Conservation (phyloP, 2,329 filamentous ascomycete genomes). For the Claviceps capensis region DNA sequence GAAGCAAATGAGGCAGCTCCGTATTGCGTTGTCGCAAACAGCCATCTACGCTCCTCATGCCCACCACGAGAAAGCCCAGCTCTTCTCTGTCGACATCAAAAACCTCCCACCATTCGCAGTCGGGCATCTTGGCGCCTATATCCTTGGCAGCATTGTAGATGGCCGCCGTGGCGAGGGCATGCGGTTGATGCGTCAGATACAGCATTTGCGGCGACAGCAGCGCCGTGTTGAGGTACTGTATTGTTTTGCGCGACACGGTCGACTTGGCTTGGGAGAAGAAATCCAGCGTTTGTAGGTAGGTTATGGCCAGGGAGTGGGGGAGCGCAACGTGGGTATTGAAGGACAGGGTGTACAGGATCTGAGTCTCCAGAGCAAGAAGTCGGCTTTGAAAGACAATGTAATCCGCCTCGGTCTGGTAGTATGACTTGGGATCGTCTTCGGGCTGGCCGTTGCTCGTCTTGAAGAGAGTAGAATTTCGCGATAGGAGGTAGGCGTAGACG, state of each 20-base stretch:
- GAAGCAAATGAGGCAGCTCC: constrained; percentile 34
- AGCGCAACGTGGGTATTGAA: constrained; percentile 79
- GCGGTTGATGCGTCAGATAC: constrained; percentile 85
- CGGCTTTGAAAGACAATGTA: constrained; percentile 52
- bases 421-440: constrained; percentile 33
- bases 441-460: constrained; percentile 20
- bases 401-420: constrained; percentile 59
- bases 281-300: constrained; percentile 82
- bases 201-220: constrained; percentile 78
- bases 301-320: constrained; percentile 76
- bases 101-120: constrained; percentile 90
- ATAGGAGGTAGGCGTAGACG: constrained; percentile 70
- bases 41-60: constrained; percentile 62
- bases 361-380: constrained; percentile 62
- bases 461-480: constrained; percentile 42
- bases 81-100: constrained; percentile 94
- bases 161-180: constrained; percentile 70
- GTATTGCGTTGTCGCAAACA: constrained; percentile 49
- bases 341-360: constrained; percentile 59
- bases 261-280: constrained; percentile 36
- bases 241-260: constrained; percentile 46
- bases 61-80: constrained; percentile 82
- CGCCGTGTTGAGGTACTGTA: constrained; percentile 75
- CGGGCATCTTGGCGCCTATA: constrained; percentile 61
- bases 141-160: constrained; percentile 84